Base-by-base conservation (phyloP, 345 rosid genomes). In the Pseudoturritis turrita region DNA sequence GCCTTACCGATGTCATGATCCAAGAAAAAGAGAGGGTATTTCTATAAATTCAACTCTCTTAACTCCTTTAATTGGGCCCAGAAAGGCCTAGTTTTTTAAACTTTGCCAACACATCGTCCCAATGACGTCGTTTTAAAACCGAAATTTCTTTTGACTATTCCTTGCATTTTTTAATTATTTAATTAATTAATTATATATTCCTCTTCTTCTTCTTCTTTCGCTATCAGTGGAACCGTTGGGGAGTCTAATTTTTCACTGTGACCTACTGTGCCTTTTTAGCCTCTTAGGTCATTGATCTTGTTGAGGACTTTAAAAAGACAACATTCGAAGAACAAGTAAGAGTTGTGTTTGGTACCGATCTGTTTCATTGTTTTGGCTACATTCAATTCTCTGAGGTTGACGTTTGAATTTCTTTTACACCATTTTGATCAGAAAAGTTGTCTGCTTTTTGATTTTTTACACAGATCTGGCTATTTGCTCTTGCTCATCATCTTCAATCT, bases 141-240 rank as follows among this genome's bases (percentile, higher is more conserved):
- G 4, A 29, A 40, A 14, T 15, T 61, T 33, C 12, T 49, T 60
- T 25, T 58, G 57, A 33, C 56, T 9, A 57, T 17, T 56, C 25
- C 46, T 59, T 26, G 13, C 12, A 58, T 47, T 40, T 0, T 7
- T 43, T 13, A 50, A 31, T 72, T 4, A 19, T 13, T 17, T 4
- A 49, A 5, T 17, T 10, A 28, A n/a, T 21, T 41, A 28, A 31
- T 11, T 18, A 33, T 35, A 6, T 53, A 5, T 68, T 50, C 39
- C 39, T 50, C 37, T 11, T 45, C 50, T 10, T 26, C 62, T 19
- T n/a, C 66, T 10, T 15, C 70, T 55, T 59, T 74, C 73, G 41
- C 78, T 59, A 7, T 74, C 78, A 74, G 56, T 74, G 78, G 78
- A 74, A 67, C 78, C 73, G 78, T 74, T 74, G 78, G 45, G 62